Base-by-base conservation (phyloP, 371 early-diverging fungal genomes). In the Mucor piriformis region DNA sequence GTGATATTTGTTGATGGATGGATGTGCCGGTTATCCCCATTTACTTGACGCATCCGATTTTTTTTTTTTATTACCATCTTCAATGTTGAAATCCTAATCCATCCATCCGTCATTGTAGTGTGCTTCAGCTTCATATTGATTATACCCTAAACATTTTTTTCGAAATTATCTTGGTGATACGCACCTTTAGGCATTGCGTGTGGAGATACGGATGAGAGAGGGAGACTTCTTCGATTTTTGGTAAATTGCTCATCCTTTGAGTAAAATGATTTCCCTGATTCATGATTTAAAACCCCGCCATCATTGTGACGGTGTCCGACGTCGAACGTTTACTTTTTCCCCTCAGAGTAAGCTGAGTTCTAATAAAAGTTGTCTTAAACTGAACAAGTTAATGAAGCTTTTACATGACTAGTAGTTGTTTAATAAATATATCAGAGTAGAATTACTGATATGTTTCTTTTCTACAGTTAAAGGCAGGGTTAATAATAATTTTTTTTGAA, bases 151-250 rank as follows among this genome's bases (percentile, higher is more conserved):
- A 24, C 46, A 24, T 15, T 46, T 12, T 13, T 23, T 24, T 23
- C 25, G 4, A 37, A n/a, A 20, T 43, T 15, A 21, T 24, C 13
- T 11, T 21, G 12, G 37, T 4, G 16, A 23, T 46, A 53, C 42
- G 13, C 42, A 53, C 53, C 53, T 53, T 53, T 57, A 57, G 58
- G 58, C 58, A 57, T 57, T 57, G 58, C 58, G 58, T 42, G 42
- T 29, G 48, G 58, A 57, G 58, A 49, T 57, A 57, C 38, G 58
- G 50, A 57, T 57, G 49, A 57, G 58, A 57, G 58, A 57, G 58
- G 47, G 29, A 24, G 58, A 29, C 35, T 20, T 32, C 34, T 54
- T 33, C 25, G 46, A 46, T 21, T 46, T 46, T 46, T 24, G 42
- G 46, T 24, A 12, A 46, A 24, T 46, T 11, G 24, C 24, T 24